Base-by-base conservation (phyloP, 2,329 filamentous ascomycete species). In the Chrysoporthe austroafricana region DNA sequence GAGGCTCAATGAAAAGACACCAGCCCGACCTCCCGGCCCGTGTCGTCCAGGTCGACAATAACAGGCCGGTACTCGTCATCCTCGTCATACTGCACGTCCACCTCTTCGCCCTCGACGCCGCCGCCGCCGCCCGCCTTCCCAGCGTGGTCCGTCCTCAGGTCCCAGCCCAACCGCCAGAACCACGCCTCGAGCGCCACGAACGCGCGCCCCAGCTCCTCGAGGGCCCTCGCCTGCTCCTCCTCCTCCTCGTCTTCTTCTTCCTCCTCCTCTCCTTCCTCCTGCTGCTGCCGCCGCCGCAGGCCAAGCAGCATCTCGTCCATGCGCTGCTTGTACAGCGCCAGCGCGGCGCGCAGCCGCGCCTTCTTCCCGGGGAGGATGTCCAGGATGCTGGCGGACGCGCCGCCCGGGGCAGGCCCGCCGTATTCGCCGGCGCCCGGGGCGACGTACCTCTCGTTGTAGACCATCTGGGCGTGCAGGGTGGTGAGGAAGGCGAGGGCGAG, bases 291-390 rank as follows among this genome's bases (percentile, higher is more conserved):
- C 7, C 26, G 2, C 11, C 64, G 57, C 6, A 80, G 74, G 1
- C 73, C 75, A 6, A 79, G 74, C 3, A 86, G 72, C 42, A 80
- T 71, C 72, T 86, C 84, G 48, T 84, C 79, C 11, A 90, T 76
- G 9, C 83, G 82, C 2, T 82, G 79, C 71, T 85, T 86, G 79
- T 88, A 90, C 11, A 83, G 78, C 0, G 81, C 83, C 57, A 90
- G 78, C 5, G 83, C 77, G 13, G 81, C 76, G 48, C 81, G 81
- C 57, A 90, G 74, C 36, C 71, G 72, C 9, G 61, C 68, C 52
- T 72, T 76, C 64, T 76, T 72, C 18, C 73, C 74, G 0, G 77
- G 77, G 64, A 76, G 74, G 66, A 73, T 70, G 34, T 80, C 77
- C 21, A 81, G 74, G 16, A 81, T 68, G 66, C 73, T 70, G 4